Evolutionary conservation across 208 protist species (phyloP).

Genomic region (Acanthamoeba lenticulata): DNA sequence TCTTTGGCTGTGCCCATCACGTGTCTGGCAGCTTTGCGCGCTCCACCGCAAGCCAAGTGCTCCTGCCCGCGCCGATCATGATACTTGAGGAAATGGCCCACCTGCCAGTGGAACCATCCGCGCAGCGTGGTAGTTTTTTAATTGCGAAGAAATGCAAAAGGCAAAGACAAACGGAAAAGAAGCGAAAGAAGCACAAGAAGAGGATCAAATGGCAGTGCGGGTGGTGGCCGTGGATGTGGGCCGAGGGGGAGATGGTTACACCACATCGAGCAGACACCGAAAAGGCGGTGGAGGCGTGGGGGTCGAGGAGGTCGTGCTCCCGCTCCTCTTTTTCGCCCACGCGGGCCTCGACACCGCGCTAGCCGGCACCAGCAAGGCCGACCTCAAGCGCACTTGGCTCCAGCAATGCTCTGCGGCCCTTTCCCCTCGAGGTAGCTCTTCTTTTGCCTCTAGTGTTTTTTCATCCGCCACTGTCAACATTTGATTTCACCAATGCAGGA

Average conservation of each 20-base stretch:
- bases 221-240: neutral
- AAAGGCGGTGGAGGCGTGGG: neutral
- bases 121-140: neutral
- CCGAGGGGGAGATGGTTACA: neutral
- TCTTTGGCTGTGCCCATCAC: too few species aligned
- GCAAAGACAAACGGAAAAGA: neutral
- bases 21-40: too few species aligned
- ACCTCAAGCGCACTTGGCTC: slow-evolving; percentile 10
- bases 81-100: too few species aligned
- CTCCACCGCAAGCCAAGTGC: too few species aligned
- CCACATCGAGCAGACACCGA: neutral
- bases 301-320: neutral
- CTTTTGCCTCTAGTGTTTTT: neutral
- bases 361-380: neutral
- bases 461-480: neutral
- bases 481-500: neutral
- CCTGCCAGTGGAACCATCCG: too few species aligned
- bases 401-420: neutral
- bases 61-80: too few species aligned
- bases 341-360: neutral
- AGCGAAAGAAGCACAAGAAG: neutral
- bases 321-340: neutral
- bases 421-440: neutral
- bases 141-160: neutral
- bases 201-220: neutral